Evolutionary conservation across 78 protist species (phyloP).

Genomic region (Planoprotostelium fungivorum): DNA sequence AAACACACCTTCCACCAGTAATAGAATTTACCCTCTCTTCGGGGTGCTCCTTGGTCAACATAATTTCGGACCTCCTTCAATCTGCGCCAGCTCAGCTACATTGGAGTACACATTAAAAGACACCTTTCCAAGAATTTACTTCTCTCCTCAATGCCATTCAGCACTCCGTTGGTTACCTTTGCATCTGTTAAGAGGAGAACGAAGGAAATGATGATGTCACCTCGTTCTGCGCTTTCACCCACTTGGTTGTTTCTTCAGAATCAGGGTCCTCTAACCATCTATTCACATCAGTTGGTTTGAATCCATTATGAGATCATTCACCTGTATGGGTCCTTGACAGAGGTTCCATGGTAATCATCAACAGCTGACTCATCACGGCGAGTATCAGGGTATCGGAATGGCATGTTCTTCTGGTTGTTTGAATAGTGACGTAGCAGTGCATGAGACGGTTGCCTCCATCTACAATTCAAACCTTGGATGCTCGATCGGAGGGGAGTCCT

Average conservation of each 20-base stretch:
- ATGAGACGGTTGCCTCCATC: too few relatives aligned
- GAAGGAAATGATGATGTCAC: background rate
- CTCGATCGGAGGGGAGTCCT: too few relatives aligned
- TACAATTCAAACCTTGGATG: too few relatives aligned
- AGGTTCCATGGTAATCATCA: background rate
- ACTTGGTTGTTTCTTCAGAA: constrained; percentile 47
- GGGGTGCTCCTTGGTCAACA: background rate
- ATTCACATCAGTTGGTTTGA: constrained; percentile 14
- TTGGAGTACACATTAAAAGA: background rate
- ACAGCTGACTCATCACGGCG: too few relatives aligned
- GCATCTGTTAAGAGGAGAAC: background rate
- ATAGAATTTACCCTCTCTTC: constrained; percentile 5
- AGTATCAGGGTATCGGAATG: too few relatives aligned
- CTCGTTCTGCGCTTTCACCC: constrained; percentile 30
- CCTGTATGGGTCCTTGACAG: constrained; percentile 5
- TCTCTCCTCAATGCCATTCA: constrained; percentile 14
- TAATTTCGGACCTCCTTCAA: constrained; percentile 7
- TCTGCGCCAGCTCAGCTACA: constrained; percentile 1
- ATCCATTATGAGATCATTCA: constrained; percentile 14
- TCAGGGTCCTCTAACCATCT: constrained; percentile 76
- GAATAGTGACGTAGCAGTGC: too few relatives aligned
- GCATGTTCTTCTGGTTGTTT: too few relatives aligned
- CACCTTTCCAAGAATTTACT: constrained; percentile 8
- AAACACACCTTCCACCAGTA: background rate
- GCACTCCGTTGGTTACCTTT: constrained; percentile 17